Base-by-base conservation (phyloP, 352 stramenopile species). In the Pythium periplocum region DNA sequence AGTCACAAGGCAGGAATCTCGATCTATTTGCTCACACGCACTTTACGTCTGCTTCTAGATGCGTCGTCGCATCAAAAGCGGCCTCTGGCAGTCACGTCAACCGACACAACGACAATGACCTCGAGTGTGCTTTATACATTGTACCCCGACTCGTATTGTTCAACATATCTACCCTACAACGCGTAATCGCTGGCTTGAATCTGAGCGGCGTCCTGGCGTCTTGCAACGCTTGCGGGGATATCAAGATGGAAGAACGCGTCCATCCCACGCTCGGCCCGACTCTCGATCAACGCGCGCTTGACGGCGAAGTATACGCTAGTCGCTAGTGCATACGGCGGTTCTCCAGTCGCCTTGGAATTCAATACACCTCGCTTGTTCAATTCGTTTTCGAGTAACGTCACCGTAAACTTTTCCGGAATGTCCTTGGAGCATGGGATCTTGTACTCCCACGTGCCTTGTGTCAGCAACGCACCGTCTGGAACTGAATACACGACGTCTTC, bases 381-480 rank as follows among this genome's bases (percentile, higher is more conserved):
- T 3, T 46, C 45, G 41, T 75, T 75, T 30, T 67, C 57, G 8
- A 83, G 52, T 30, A 83, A 46, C 34, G 69, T 72, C n/a, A 83
- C 73, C 51, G 70, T 69, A 35, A 78, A 65, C 31, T 62, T 45
- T 42, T 67, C 54, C 3, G 73, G 73, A 43, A 83, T 78, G 39
- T 80, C 69, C 38, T 66, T 64, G 7, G 61, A 48, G 48, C 61
- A 64, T 32, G 73, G 73, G 33, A 73, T 48, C 31, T 83, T 83
- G 58, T 79, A 83, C 53, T 83, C 67, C 73, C 73, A 83, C 30
- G 73, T 83, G 36, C 73, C 73, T 51, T 69, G 66, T 41, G 62
- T 61, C n/a, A 74, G 48, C 37, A 71, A 48, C 31, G 43, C 52
- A n/a, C 65, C 67, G 4, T 62, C 32, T 3, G 51, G 32, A 17